These are phyloP conservation scores for Populus nigra DNA, from an alignment of 345 rosid genomes.

Conservation along the genomic window DNA sequence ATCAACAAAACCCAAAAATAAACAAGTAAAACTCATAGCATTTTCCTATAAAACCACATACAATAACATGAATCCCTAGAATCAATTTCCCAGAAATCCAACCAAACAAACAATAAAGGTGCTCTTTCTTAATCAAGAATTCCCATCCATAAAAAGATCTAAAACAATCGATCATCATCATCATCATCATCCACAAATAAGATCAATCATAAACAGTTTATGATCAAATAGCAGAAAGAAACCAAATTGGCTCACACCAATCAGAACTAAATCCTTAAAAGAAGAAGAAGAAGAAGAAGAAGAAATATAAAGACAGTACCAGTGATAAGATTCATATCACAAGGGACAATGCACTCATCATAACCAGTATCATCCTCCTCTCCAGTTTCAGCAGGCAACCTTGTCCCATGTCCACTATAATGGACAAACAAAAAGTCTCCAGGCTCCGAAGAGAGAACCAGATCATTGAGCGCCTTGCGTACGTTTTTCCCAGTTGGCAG, in stretches of 20 bases:
- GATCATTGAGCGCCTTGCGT: conserved; percentile 47
- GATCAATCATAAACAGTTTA: background rate
- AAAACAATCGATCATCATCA: background rate
- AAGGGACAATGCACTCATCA: conserved; percentile 93
- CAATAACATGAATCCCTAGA: background rate
- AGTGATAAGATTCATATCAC: conserved; percentile 92
- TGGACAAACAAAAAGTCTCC: conserved; percentile 74
- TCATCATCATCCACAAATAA: background rate
- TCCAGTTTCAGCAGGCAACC: conserved; percentile 94
- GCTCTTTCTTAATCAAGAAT: background rate
- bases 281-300: background rate
- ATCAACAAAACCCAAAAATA: background rate
- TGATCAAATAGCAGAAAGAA: background rate
- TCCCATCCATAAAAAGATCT: background rate
- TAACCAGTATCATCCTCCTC: conserved; percentile 94
- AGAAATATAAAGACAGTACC: conserved; percentile 30
- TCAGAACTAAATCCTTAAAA: background rate
- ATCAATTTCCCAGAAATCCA: background rate
- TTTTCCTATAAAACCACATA: background rate
- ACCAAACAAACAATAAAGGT: background rate
- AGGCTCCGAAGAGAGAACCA: conserved; percentile 55
- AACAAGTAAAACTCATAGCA: background rate
- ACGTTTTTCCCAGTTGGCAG: conserved; percentile 85
- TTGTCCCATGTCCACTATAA: conserved; percentile 96
- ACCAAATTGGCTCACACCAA: background rate